Evolutionary conservation across 352 stramenopile species (phyloP), one percentile per base, ranked within the genome.

Genomic region (Phytopythium mirpurense): DNA sequence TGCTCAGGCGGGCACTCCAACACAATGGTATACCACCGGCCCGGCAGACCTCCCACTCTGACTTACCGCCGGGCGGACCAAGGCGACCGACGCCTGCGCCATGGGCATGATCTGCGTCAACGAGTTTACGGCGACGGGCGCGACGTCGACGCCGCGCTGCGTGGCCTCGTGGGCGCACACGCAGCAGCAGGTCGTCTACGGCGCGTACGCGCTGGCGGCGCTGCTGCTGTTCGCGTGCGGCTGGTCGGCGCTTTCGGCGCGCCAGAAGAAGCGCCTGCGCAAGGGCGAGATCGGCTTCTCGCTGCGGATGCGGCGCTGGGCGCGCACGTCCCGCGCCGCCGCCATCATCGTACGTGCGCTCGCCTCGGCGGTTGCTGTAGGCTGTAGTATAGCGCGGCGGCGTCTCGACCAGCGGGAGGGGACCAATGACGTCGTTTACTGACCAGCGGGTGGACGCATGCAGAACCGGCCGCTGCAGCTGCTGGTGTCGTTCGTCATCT

Each of bases 381-480:
- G n/a, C n/a, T n/a, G n/a, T n/a, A n/a, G n/a, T n/a, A n/a, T n/a
- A n/a, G n/a, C n/a, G n/a, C n/a, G n/a, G n/a, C n/a, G n/a, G n/a
- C n/a, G n/a, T n/a, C n/a, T n/a, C n/a, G n/a, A n/a, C n/a, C n/a
- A n/a, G n/a, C n/a, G n/a, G n/a, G 29, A 32, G 5, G 29, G 9
- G 9, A 32, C 29, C 29, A 32, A 32, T 9, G 29, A 32, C 29
- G 29, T 32, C n/a, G n/a, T n/a, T 5, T 32, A 32, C 29, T 32
- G 9, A 32, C 29, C 5, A 32, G 9, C 29, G 29, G 9, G 32
- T 15, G 32, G 2, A 16, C 16, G 11, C 29, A 10, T 50, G 47
- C 57, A 88, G 78, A 94, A 87, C 31, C 83, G 83, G 32, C 83
- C 83, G 9, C 53, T 94, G 50, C 83, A 94, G 57, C 50, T 92